Evolutionary conservation across 768 basidiomycete species (phyloP), one percentile per base, ranked within the genome.

Genomic region (Pleurotus salmoneostramineus): DNA sequence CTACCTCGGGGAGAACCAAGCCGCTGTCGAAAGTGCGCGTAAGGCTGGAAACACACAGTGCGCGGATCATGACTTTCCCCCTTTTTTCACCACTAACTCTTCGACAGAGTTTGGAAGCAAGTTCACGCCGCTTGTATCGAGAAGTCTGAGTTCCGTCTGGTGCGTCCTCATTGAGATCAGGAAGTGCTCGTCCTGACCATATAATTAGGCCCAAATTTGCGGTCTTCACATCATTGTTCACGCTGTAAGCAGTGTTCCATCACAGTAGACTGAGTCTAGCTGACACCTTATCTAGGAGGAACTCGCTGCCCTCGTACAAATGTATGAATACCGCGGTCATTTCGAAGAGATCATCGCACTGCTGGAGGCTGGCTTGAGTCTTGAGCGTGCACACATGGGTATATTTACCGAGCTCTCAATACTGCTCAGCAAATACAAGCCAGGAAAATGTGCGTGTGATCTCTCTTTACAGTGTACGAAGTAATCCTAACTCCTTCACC

Each of bases 1-100:
- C 68, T 99, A 99, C 74, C 83, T 99, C 44, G 93, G 93, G 42
- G 96, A 99, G 75, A 97, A 98, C 69, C 97, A 98, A 71, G 85
- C 93, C 50, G 97, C 97, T 17, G 97, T 99, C 8, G 97, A 99
- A 73, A 97, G 96, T 63, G 97, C 97, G n/a, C 82, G 97, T 56
- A 99, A 99, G 71, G 97, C 97, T 11, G 97, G 97, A 8, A 98
- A 98, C 68, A 99, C 97, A 4, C 96, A 98, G 93, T 93, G 62
- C 65, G 88, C 77, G 31, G 10, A 37, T 27, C 21, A n/a, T 45
- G 58, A 27, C 32, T 50, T 43, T 5, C 21, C 42, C 45, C 15
- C 32, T 11, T 49, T 2, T 4, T 43, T 33, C 42, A 47, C 50
- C 60, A 34, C 54, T 67, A 46, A 66, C 60, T 44, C 55, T 31